A percentile compares a stretch with the other conserved stretches of the same genome.
Evolutionary conservation across 139 green algal species (phyloP).

Genomic region (Closterium sp.): DNA sequence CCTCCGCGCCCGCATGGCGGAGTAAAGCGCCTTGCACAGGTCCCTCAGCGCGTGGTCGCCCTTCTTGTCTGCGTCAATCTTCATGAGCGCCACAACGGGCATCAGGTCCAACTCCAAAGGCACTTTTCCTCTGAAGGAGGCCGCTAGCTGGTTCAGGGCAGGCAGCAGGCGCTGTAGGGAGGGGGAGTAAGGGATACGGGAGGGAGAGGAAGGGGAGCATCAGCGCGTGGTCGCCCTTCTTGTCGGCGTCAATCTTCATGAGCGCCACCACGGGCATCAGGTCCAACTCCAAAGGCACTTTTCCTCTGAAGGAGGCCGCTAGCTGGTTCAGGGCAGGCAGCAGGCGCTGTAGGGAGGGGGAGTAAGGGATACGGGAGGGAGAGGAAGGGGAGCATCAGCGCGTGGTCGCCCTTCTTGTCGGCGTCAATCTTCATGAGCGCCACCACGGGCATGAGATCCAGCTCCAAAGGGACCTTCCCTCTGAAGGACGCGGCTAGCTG

Average conservation of each 20-base stretch:
- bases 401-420: background rate
- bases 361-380: background rate
- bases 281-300: constrained; percentile 20
- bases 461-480: constrained; percentile 1
- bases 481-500: background rate
- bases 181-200: background rate
- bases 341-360: constrained; percentile 4
- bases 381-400: too few relatives aligned
- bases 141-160: constrained; percentile 18
- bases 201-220: too few relatives aligned
- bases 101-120: constrained; percentile 31
- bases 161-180: constrained; percentile 17
- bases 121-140: background rate
- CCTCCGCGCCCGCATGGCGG: background rate
- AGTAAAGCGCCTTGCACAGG: background rate
- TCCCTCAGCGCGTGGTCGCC: background rate
- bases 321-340: constrained; percentile 26
- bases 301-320: background rate
- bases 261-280: constrained; percentile 36
- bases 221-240: background rate
- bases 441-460: constrained; percentile 36
- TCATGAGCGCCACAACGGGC: too few relatives aligned
- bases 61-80: too few relatives aligned
- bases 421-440: too few relatives aligned
- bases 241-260: too few relatives aligned